Evolutionary conservation across 164 flowering plant genomes (phyloP), one percentile per base, ranked within the genome.

Genomic region (Chloranthus sessilifolius): DNA sequence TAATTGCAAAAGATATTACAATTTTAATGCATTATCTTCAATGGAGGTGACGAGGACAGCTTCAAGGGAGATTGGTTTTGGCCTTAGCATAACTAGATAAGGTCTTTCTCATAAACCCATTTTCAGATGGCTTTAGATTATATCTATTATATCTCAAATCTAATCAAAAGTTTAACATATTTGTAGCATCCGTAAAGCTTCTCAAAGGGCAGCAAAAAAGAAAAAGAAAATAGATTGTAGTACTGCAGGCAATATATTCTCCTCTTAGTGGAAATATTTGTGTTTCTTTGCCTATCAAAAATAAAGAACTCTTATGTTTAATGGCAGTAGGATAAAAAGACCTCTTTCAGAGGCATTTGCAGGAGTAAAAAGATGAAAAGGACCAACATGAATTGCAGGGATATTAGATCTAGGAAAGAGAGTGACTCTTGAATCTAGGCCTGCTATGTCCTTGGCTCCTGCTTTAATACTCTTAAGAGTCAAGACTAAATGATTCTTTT

Each of bases 31-130:
- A 52, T 52, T 61, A 53, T 57, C 66, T 62, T 49, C 29, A 52
- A 45, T 51, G 58, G 55, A 62, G 68, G 58, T 29, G 62, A 56
- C 16, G 58, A 59, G 37, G 74, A 62, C 65, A 59, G 50, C 36
- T 64, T 47, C 50, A 47, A 49, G 54, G 56, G 65, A 58, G 52
- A 61, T 69, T 35, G 24, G 42, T 46, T 56, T 42, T 66, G 51
- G 58, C 58, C 65, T 62, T n/a, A n/a, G n/a, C n/a, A n/a, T n/a
- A n/a, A n/a, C n/a, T n/a, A n/a, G 72, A 67, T 62, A 63, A 67
- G 64, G 64, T 35, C 52, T 11, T 57, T 55, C 65, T 26, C n/a
- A n/a, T n/a, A n/a, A n/a, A n/a, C n/a, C n/a, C n/a, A n/a, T n/a
- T n/a, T n/a, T n/a, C n/a, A n/a, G n/a, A n/a, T n/a, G n/a, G n/a